Evolutionary conservation across 768 basidiomycete genomes (phyloP), one percentile per base, ranked within the genome.

Genomic region (Cyclocybe aegerita): DNA sequence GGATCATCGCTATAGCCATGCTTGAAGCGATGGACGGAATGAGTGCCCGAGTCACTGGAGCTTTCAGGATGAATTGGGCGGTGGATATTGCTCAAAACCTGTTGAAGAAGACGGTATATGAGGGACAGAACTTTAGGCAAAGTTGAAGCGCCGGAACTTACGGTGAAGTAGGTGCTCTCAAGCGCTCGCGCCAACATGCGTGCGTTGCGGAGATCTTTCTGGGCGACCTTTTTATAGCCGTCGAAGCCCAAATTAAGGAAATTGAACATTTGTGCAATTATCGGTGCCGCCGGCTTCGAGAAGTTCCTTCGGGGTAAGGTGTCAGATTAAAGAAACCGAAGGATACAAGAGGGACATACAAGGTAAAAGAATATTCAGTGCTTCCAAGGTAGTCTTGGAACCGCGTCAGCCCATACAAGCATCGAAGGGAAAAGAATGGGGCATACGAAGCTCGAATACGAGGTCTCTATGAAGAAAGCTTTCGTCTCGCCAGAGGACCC

Each of bases 401-500:
- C 30, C 30, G 9, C 33, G 38, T 23, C 5, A 37, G 15, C 16
- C 36, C 11, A 57, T 9, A 57, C 48, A 41, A 57, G 54, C 15
- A 48, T 59, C 16, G 54, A 53, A 36, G 5, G 9, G 30, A 6
- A 12, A 7, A 29, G 32, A 32, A 42, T 39, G 40, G 17, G n/a
- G 61, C 75, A 63, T 42, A 78, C 75, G 81, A 37, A 84, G 73
- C 67, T 85, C 82, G 53, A 88, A 86, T 50, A 88, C 72, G 34
- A 88, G 64, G 49, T 85, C 75, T 54, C 83, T 80, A 46, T 83
- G 84, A 34, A 88, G 65, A 55, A 70, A 75, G 32, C 70, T 70
- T 55, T 82, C 77, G 51, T 81, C 75, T 43, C 79, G 69, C 82
- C 82, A 86, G 40, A 87, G 58, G 35, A 84, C 69, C 81, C 83